Base-by-base conservation (phyloP, 306 rosid genomes). In the Cucumis melo region DNA sequence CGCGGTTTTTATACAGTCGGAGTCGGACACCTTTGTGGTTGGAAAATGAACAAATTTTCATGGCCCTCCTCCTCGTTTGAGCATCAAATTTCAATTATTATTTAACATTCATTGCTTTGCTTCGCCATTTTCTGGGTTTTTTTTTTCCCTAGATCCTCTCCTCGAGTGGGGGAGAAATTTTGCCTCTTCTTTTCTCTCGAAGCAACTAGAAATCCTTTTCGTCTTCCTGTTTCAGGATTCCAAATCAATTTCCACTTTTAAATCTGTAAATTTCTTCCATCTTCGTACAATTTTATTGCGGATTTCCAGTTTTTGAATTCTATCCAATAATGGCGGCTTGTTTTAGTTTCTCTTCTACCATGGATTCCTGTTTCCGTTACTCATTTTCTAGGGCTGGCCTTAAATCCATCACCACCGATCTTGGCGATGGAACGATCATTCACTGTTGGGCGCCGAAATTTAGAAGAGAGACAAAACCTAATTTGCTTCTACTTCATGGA, bases 371-470 rank as follows among this genome's bases (percentile, higher is more conserved):
- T 1, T 86, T 85, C 74, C 97, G 92, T 5, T 73, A 82, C 1
- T 72, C 81, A 10, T 91, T 91, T 74, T 16, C 77, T 44, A 71
- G 74, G 19, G 87, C 91, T 0, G 97, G 97, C 17, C 91, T 92
- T 80, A 88, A 84, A 0, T 86, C 93, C 3, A 83, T 61, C 6
- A 50, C 62, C 20, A 83, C 84, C 4, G 80, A 90, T 46, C 73
- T 92, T 7, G 90, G 90, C 7, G 90, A 86, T 6, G 97, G 87
- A 60, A 92, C 97, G 48, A 70, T 64, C 65, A 83, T 92, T 86
- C 91, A 88, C 70, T 92, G 90, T 41, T 92, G 96, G 97, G 78
- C 87, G 0, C 97, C 97, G 2, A 90, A 88, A 76, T 19, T 2
- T 63, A 83, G 42, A 10, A 78, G 78, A 17, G 80, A 81, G 1